Evolutionary conservation across 164 flowering plant genomes (phyloP), one percentile per base, ranked within the genome.

Genomic region (Sextonia rubra): DNA sequence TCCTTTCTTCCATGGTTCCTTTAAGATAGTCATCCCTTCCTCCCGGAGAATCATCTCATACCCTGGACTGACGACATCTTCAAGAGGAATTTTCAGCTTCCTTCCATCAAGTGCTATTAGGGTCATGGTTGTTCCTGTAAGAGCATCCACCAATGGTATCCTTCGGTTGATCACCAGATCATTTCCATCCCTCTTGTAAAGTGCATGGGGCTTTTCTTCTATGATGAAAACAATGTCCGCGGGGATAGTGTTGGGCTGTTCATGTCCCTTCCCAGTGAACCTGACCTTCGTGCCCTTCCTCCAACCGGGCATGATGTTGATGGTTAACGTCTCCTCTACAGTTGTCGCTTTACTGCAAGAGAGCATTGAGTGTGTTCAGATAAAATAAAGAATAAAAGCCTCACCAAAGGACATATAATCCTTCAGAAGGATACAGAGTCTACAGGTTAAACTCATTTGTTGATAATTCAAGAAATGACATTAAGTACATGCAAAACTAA

Each of bases 1-100:
- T 18, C 99, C 99, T 69, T 85, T 95, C 83, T 75, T 87, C 58
- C 91, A 82, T 3, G 92, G 96, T 73, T 93, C 92, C 80, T 81
- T 91, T 18, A 94, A 88, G 58, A 90, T 84, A 27, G 99, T 98
- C 99, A 95, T 95, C 63, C 99, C 99, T 82, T 93, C 96, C 77
- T 86, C 82, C 17, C 87, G 85, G 30, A 95, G 75, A 22, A 87
- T 79, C 73, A 88, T 65, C 77, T 95, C 97, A 70, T 77, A 73
- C 4, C 96, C 98, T 27, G 99, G 97, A 69, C 81, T 89, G 72
- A 89, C 72, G 18, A 95, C 83, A 37, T 88, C 87, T 6, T 87
- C 86, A 24, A 92, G 64, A 5, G 88, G 82, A 74, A 90, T 75
- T 22, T 68, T 73, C 24, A 95, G 76, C 78, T 61, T 86, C 76